A percentile compares a stretch with the other conserved stretches of the same genome.
Evolutionary conservation across 495 filamentous ascomycete species (phyloP).

Genomic region (Immersiella caudata): DNA sequence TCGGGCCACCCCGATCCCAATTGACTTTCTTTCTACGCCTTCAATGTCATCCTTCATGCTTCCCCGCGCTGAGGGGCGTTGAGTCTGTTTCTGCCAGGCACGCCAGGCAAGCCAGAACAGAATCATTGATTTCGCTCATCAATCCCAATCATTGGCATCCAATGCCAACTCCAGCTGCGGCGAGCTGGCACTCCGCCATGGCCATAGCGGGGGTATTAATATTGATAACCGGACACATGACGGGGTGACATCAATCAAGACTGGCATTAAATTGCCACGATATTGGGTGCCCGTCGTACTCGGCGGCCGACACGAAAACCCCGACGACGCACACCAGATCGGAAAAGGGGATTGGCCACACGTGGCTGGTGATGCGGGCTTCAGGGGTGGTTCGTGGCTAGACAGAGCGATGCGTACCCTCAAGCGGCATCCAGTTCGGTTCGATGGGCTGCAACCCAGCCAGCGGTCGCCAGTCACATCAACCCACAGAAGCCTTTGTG

Average conservation of each 20-base stretch:
- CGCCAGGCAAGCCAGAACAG: too few relatives aligned
- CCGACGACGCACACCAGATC: not conserved
- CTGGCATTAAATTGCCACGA: not conserved
- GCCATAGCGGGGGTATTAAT: not conserved
- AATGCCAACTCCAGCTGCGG: not conserved
- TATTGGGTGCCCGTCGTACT: not conserved
- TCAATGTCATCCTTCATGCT: not conserved
- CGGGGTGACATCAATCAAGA: not conserved
- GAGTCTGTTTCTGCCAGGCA: not conserved
- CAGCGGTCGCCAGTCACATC: not conserved
- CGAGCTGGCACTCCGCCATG: not conserved
- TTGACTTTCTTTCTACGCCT: not conserved
- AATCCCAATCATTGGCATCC: not conserved
- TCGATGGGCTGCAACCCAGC: not conserved
- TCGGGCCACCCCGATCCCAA: not conserved
- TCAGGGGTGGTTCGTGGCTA: not conserved
- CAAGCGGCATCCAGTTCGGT: not conserved
- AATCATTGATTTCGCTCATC: not conserved
- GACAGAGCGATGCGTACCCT: not conserved
- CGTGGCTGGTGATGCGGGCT: not conserved
- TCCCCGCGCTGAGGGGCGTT: not conserved
- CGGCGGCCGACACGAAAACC: not conserved
- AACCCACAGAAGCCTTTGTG: not conserved
- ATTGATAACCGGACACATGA: not conserved
- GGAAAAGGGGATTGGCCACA: not conserved